These are phyloP conservation scores for Sideroxylon spinosum DNA, from an alignment of 179 eudicot species.

Conservation along the genomic window DNA sequence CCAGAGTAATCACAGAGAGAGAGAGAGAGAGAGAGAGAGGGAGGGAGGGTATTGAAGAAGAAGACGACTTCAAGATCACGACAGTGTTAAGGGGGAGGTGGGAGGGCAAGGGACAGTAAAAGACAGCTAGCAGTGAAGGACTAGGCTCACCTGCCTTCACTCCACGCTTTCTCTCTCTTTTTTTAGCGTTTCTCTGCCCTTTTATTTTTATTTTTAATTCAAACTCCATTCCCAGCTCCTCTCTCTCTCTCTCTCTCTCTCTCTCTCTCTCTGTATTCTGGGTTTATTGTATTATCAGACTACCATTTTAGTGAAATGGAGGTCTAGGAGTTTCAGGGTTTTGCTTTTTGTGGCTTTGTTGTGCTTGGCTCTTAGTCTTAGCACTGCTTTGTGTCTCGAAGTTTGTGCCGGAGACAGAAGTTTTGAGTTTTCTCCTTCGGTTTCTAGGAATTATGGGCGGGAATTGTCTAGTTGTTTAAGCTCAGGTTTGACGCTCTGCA, in stretches of 20 bases:
- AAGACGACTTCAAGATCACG: constrained; percentile 27
- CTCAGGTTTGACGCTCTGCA: no score
- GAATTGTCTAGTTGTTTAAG: no score
- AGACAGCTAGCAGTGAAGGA: constrained; percentile 42
- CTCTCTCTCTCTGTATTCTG: background rate
- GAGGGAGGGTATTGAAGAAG: background rate
- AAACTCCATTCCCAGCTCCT: no score
- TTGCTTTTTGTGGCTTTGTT: no score
- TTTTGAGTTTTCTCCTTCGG: no score
- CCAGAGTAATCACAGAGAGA: constrained; percentile 1
- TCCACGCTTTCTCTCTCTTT: background rate
- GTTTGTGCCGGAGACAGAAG: no score
- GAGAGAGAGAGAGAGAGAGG: background rate
- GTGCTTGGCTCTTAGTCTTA: no score
- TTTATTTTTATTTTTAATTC: background rate
- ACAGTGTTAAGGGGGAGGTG: constrained; percentile 18
- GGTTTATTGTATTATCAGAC: background rate
- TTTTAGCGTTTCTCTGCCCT: constrained; percentile 10
- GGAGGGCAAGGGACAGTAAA: constrained; percentile 15
- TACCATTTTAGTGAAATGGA: no score
- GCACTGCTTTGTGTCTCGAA: no score
- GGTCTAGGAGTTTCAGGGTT: no score
- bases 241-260: background rate
- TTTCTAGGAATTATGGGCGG: no score
- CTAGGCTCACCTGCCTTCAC: constrained; percentile 30